Conservation (phyloP, 1,139 yeast genomes). For the Meyerozyma smithsonii region DNA sequence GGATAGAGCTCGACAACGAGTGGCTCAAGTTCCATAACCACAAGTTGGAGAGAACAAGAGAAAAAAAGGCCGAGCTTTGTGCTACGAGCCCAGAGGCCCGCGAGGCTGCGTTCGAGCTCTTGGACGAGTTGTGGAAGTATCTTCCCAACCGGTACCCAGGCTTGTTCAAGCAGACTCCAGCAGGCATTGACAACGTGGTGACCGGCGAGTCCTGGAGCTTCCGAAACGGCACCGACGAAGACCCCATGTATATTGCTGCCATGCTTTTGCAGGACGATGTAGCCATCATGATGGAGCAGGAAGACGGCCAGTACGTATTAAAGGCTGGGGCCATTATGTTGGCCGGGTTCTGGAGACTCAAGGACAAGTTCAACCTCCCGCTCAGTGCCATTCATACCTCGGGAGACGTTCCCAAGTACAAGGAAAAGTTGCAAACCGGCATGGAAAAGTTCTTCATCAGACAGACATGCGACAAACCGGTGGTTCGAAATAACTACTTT, state of each 20-base stretch:
- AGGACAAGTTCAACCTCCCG: slow-evolving; percentile 52
- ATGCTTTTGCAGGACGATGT: slow-evolving; percentile 62
- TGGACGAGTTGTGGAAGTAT: slow-evolving; percentile 48
- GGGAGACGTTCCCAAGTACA: slow-evolving; percentile 64
- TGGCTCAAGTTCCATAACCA: slow-evolving; percentile 53
- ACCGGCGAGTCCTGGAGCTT: slow-evolving; percentile 42
- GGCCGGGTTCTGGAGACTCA: slow-evolving; percentile 63
- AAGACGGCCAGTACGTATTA: slow-evolving; percentile 50
- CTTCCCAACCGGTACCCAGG: slow-evolving; percentile 57
- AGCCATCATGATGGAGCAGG: slow-evolving; percentile 59
- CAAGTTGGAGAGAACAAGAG: slow-evolving; percentile 45
- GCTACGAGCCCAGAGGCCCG: slow-evolving; percentile 49
- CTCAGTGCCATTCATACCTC: slow-evolving; percentile 53
- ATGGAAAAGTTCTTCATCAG: slow-evolving; percentile 63
- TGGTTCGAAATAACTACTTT: slow-evolving; percentile 62
- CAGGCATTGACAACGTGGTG: slow-evolving; percentile 47
- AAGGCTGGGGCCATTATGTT: slow-evolving; percentile 58
- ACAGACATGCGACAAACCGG: slow-evolving; percentile 49
- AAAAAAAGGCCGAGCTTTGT: slow-evolving; percentile 43
- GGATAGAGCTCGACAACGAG: slow-evolving; percentile 66
- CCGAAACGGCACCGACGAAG: slow-evolving; percentile 21
- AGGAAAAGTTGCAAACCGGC: slow-evolving; percentile 51
- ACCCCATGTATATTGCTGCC: slow-evolving; percentile 57
- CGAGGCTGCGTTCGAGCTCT: slow-evolving; percentile 53
- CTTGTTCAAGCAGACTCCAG: slow-evolving; percentile 39